Evolutionary conservation across 306 rosid genomes (phyloP).

Genomic region (Cucurbita ficifolia): DNA sequence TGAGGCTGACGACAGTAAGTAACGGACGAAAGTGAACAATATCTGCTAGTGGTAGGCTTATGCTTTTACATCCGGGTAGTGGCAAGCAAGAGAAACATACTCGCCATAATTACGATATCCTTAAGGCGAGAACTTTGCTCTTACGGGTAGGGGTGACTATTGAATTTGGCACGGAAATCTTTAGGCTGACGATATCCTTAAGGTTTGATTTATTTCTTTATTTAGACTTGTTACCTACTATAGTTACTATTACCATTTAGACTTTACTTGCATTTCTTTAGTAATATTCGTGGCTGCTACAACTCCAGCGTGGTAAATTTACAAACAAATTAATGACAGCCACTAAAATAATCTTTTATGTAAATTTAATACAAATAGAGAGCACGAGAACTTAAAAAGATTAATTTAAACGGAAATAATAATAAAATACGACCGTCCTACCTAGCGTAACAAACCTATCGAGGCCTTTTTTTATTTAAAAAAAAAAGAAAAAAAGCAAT

Average conservation of each 20-base stretch:
- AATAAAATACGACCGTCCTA: background rate
- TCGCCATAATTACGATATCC: too few relatives aligned
- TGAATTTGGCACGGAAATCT: too few relatives aligned
- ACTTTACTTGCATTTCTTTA: background rate
- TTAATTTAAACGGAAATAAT: background rate
- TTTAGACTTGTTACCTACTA: background rate
- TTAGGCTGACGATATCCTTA: too few relatives aligned
- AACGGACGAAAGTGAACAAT: too few relatives aligned
- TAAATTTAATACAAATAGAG: background rate
- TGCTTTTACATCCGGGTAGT: too few relatives aligned
- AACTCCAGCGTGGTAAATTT: background rate
- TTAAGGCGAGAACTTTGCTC: too few relatives aligned
- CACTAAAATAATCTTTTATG: background rate
- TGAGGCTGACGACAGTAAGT: too few relatives aligned
- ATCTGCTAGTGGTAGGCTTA: too few relatives aligned
- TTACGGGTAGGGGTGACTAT: too few relatives aligned
- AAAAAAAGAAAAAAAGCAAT: background rate
- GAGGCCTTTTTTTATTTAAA: background rate
- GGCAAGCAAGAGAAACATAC: too few relatives aligned
- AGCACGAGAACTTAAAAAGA: background rate
- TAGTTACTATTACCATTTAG: background rate
- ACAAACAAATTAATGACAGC: background rate
- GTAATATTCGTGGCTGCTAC: background rate
- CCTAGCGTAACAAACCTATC: background rate
- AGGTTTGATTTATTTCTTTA: background rate